Evolutionary conservation across 1,139 yeast species (phyloP), one percentile per base, ranked within the genome.

Genomic region (Geotrichum macrosporum): DNA sequence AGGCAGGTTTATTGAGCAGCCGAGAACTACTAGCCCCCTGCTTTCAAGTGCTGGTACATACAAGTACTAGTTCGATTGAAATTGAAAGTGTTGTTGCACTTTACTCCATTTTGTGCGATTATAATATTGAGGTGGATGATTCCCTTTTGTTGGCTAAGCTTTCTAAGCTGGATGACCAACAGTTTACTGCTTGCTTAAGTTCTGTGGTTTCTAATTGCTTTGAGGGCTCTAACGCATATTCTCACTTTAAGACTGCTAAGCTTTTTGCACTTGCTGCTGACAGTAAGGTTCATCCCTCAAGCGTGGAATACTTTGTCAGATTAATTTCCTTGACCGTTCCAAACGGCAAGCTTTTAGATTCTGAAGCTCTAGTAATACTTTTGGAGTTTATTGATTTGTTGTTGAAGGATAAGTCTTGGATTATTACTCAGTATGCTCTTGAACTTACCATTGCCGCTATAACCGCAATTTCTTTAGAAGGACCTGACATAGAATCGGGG

Each of bases 371-470:
- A 1, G 3, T 35, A 2, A 40, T 47, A 1, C 40, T 61, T 1
- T 21, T 67, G 3, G 50, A 53, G 3, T 50, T 64, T 2, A 45
- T 78, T n/a, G 75, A 71, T 45, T 47, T 58, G 0, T 55, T 73
- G 13, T 64, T 82, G 20, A 65, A 75, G 6, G 75, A 75, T 3
- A 74, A 74, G 53, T 57, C 76, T 0, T 80, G 86, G 84, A 55
- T 76, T 1, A 72, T 85, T 47, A 71, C 76, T n/a, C 96, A 86
- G 61, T 83, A 82, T 58, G 62, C 77, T 2, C 65, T 82, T 16
- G 96, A 87, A 61, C 55, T 73, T 26, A 61, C 74, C 1, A 50
- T 82, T 2, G 61, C 72, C 2, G 49, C 72, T 40, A 56, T 73
- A 3, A 58, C 72, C 4, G 63, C 62, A 30, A 41, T 68, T 3